Conservation (phyloP, 2,329 filamentous ascomycete species). For the Passalora sequoiae region DNA sequence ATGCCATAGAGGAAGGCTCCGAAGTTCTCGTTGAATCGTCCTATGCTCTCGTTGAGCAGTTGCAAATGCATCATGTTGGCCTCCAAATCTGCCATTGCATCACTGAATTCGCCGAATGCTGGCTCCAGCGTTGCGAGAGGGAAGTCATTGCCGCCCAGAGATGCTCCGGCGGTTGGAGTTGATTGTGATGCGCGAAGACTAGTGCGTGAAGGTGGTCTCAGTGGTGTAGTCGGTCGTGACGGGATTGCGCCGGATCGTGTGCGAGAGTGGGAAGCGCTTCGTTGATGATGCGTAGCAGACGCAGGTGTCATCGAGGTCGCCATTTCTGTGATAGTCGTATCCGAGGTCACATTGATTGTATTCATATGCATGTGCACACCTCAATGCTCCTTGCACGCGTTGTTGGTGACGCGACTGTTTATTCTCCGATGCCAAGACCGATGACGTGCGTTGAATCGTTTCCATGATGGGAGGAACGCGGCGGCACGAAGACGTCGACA, state of each 20-base stretch:
- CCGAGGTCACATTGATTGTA: too few relatives aligned
- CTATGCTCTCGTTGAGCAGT: constrained; percentile 89
- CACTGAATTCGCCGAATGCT: constrained; percentile 85
- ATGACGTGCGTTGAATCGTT: too few relatives aligned
- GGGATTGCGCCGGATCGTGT: constrained; percentile 37
- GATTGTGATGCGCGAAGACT: constrained; percentile 69
- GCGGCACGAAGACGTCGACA: too few relatives aligned
- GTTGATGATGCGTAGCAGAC: constrained; percentile 8
- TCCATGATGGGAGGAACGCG: neutral
- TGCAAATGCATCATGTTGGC: constrained; percentile 97
- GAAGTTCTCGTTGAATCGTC: constrained; percentile 92
- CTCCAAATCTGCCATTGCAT: constrained; percentile 91
- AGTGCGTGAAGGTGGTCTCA: constrained; percentile 82
- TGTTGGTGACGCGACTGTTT: neutral
- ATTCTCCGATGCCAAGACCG: neutral
- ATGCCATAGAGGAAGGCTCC: constrained; percentile 90
- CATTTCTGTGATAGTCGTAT: constrained; percentile 8
- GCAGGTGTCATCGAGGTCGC: constrained; percentile 17
- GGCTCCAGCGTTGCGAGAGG: constrained; percentile 82
- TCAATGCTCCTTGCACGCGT: neutral
- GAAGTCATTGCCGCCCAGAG: constrained; percentile 49
- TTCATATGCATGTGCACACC: too few relatives aligned
- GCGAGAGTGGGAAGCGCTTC: constrained; percentile 44
- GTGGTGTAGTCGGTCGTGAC: constrained; percentile 82
- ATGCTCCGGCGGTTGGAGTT: constrained; percentile 41